Evolutionary conservation across 139 green algal genomes (phyloP).

Genomic region (Chlamydomonas sp.): DNA sequence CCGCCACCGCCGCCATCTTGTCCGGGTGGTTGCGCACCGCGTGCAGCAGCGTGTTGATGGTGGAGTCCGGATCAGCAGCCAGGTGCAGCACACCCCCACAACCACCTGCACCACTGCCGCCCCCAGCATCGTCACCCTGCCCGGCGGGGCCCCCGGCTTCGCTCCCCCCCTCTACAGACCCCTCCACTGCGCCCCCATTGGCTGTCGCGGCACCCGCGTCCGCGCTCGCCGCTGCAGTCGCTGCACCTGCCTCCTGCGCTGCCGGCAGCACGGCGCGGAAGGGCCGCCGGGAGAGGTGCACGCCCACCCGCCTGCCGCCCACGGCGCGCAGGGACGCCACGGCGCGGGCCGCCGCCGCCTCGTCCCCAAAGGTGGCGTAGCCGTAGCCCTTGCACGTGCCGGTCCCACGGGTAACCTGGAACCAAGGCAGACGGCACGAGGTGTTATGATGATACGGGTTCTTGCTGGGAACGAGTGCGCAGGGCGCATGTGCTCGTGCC

Average conservation of each 20-base stretch:
- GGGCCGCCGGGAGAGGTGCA: constrained; percentile 26
- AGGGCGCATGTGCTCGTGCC: not conserved
- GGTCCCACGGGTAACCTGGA: constrained; percentile 30
- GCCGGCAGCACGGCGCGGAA: constrained; percentile 8
- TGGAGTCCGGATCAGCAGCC: not conserved
- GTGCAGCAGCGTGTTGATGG: constrained; percentile 23
- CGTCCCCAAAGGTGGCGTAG: constrained; percentile 32
- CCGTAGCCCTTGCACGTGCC: constrained; percentile 39
- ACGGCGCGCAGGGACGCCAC: not conserved
- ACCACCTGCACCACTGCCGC: not conserved
- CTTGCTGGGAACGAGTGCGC: not conserved
- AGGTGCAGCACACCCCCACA: not conserved
- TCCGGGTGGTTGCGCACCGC: constrained; percentile 4
- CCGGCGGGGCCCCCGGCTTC: not conserved
- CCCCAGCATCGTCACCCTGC: too few relatives aligned
- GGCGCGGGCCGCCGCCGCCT: constrained; percentile 7
- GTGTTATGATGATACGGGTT: not conserved
- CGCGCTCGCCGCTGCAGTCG: not conserved
- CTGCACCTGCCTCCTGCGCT: constrained; percentile 5
- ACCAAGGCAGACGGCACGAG: not conserved
- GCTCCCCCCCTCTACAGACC: too few relatives aligned
- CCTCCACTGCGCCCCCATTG: too few relatives aligned
- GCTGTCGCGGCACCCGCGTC: too few relatives aligned
- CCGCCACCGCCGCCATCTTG: constrained; percentile 29
- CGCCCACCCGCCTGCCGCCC: not conserved